phyloP scores from a whole-genome alignment of 2,329 filamentous ascomycete genomes.

The Epichloe aotearoae region DNA sequence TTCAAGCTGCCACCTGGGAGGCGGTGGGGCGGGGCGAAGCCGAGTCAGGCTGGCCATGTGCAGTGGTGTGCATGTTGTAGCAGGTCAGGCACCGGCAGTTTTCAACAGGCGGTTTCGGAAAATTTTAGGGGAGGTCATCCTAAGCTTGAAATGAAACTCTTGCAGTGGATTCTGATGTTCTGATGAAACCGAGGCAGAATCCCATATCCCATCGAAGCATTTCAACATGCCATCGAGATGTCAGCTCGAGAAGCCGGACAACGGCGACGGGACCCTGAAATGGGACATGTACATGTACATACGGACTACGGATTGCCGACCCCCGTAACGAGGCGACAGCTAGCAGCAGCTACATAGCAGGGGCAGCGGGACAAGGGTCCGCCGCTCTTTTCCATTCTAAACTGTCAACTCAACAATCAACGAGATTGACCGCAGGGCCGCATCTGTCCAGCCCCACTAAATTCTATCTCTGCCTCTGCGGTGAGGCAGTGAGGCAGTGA shows the following conservation, averaged over 20 bases:
- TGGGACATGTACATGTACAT: not conserved
- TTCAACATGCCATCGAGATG: not conserved
- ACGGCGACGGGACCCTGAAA: not conserved
- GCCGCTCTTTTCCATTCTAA: not conserved
- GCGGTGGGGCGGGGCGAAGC: too few relatives aligned
- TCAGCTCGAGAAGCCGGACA: not conserved
- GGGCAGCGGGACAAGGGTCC: not conserved
- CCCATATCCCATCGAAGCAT: not conserved
- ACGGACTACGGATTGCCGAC: not conserved
- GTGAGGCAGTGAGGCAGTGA: too few relatives aligned
- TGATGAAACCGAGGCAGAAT: not conserved
- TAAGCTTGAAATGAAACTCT: not conserved
- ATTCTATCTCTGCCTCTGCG: too few relatives aligned
- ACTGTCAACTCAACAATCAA: slow-evolving; percentile 4
- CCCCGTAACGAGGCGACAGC: not conserved
- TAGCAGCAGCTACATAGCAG: not conserved
- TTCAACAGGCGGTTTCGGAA: not conserved
- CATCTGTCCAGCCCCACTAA: too few relatives aligned
- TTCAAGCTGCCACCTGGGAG: too few relatives aligned
- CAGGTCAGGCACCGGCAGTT: too few relatives aligned
- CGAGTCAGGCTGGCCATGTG: not conserved
- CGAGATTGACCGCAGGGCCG: not conserved
- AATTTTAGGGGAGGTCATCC: not conserved
- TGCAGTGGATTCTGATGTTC: not conserved
- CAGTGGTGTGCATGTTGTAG: too few relatives aligned